Percentiles rank a stretch among this genome's conserved stretches.
Evolutionary conservation across 1,284 basidiomycete species (phyloP).

Genomic region (Puccinia polysora): DNA sequence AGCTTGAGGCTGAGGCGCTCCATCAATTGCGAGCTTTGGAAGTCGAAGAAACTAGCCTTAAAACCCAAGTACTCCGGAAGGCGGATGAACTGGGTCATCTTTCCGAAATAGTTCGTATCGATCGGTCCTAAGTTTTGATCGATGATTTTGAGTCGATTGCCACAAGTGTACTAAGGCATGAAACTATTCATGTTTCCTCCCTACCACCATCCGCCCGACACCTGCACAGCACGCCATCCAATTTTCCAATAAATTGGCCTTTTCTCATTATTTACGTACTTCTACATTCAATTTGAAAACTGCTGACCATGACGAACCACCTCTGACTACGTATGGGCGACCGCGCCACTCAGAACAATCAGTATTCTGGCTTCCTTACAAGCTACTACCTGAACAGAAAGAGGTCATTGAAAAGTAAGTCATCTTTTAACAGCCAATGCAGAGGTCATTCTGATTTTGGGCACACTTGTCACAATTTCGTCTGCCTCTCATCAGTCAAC

Average conservation of each 20-base stretch:
- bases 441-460: no score
- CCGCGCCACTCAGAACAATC: conserved; percentile 15
- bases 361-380: conserved; percentile 33
- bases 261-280: conserved; percentile 43
- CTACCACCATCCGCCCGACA: no score
- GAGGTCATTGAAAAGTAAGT: conserved; percentile 41
- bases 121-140: not conserved
- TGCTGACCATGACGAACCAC: conserved; percentile 37
- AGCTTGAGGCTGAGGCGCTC: conserved; percentile 36
- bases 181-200: not conserved
- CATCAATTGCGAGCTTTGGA: conserved; percentile 33
- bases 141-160: no score
- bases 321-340: conserved; percentile 15
- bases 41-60: conserved; percentile 32
- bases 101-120: conserved; percentile 23
- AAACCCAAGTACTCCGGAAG: conserved; percentile 20
- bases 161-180: not conserved
- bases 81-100: conserved; percentile 35
- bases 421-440: not conserved
- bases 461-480: not conserved
- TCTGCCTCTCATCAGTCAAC: conserved; percentile 20
- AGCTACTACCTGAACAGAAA: conserved; percentile 37
- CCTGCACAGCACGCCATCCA: conserved; percentile 18
- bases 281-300: conserved; percentile 22
- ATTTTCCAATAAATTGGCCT: conserved; percentile 41